These are phyloP conservation scores for Clavispora carvajalis DNA, from an alignment of 805 yeast species.

Conservation along the genomic window DNA sequence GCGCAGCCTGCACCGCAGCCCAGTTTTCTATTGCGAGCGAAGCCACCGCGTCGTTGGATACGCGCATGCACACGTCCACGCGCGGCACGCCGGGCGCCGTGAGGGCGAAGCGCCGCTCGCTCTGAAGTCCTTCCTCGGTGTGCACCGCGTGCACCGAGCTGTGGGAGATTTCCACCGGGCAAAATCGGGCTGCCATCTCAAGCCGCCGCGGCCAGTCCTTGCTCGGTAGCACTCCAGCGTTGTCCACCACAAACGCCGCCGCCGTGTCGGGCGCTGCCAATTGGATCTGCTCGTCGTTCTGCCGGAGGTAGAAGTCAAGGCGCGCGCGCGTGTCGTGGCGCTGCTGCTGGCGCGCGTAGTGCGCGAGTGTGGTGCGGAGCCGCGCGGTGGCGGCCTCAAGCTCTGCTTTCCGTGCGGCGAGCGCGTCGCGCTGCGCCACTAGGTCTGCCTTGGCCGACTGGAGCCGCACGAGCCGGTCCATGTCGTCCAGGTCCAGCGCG, in stretches of 20 bases:
- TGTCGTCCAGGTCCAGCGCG: slow-evolving; percentile 4
- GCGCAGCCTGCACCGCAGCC: slow-evolving; percentile 1
- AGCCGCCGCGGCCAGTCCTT: slow-evolving; percentile 26
- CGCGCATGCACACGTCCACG: slow-evolving; percentile 3
- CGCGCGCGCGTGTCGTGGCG: slow-evolving; percentile 12
- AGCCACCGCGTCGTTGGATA: slow-evolving; percentile 7
- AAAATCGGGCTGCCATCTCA: slow-evolving; percentile 20
- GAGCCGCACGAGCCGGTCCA: slow-evolving; percentile 9
- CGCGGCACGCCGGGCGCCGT: slow-evolving; percentile 6
- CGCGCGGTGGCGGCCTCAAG: slow-evolving; percentile 8
- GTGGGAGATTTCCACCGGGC: slow-evolving; percentile 9
- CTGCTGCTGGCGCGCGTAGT: slow-evolving; percentile 10
- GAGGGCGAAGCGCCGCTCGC: slow-evolving; percentile 1
- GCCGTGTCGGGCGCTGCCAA: slow-evolving; percentile 10
- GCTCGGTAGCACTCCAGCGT: slow-evolving; percentile 32
- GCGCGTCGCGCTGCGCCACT: slow-evolving; percentile 7
- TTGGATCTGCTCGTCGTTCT: slow-evolving; percentile 10
- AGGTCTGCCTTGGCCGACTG: slow-evolving; percentile 11
- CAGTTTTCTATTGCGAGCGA: slow-evolving; percentile 4
- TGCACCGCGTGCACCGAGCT: background rate
- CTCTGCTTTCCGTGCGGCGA: slow-evolving; percentile 5
- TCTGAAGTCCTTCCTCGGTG: background rate
- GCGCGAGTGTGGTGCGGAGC: slow-evolving; percentile 4
- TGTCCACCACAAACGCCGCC: slow-evolving; percentile 15
- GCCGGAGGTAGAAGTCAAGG: slow-evolving; percentile 13